These are phyloP conservation scores for Grosmannia clavigera DNA, from an alignment of 2,329 filamentous ascomycete genomes.

Conservation along the genomic window DNA sequence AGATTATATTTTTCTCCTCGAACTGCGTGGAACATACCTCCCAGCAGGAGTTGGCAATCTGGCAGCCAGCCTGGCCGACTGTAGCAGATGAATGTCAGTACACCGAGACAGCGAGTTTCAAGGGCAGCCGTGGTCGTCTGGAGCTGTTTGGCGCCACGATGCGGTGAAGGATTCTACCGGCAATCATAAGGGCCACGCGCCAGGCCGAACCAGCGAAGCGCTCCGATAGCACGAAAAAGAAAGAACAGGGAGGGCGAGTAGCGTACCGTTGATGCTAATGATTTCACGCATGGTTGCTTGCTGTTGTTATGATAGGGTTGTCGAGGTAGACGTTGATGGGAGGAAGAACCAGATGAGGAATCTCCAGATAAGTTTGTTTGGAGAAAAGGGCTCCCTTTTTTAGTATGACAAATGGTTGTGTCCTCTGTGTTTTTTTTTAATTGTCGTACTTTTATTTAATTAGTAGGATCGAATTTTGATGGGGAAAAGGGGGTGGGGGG, in stretches of 20 bases:
- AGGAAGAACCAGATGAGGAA: neutral
- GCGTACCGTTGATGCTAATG: slow-evolving; percentile 92
- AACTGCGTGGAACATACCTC: slow-evolving; percentile 52
- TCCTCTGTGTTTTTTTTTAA: slow-evolving; percentile 3
- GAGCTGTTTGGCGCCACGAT: neutral
- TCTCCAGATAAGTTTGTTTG: neutral
- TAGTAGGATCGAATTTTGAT: slow-evolving; percentile 4
- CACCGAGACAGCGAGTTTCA: slow-evolving; percentile 2
- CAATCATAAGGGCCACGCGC: slow-evolving; percentile 9
- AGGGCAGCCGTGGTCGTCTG: neutral
- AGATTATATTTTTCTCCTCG: neutral
- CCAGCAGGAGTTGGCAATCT: slow-evolving; percentile 99
- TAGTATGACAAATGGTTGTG: slow-evolving; percentile 5
- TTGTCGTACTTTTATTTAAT: slow-evolving; percentile 4
- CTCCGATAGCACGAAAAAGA: neutral
- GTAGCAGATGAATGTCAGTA: slow-evolving; percentile 39
- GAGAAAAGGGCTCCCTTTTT: slow-evolving; percentile 4
- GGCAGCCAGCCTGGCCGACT: slow-evolving; percentile 99
- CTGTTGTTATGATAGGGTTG: neutral
- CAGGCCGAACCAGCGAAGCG: slow-evolving; percentile 6
- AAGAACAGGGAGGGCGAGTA: slow-evolving; percentile 20
- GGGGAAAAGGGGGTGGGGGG: slow-evolving; percentile 6
- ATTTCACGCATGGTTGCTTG: slow-evolving; percentile 85
- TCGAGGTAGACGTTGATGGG: neutral
- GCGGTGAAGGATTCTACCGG: slow-evolving; percentile 12